These are phyloP conservation scores for Cyclotella sp. DNA, from an alignment of 108 stramenopile species.

Conservation along the genomic window DNA sequence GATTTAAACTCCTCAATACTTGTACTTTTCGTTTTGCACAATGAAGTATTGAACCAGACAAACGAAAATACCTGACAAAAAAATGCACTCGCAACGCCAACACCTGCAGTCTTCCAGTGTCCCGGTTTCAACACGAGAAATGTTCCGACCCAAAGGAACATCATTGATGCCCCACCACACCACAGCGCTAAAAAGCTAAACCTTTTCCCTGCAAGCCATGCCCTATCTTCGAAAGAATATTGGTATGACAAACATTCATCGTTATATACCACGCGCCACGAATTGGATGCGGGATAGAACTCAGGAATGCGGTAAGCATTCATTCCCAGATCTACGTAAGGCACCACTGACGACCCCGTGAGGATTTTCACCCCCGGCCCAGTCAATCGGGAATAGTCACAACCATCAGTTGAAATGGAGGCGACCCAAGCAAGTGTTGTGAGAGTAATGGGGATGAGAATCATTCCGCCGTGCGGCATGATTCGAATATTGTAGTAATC, in stretches of 20 bases:
- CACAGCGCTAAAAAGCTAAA: constrained; percentile 34
- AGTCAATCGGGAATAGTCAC: constrained; percentile 40
- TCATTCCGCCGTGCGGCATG: constrained; percentile 50
- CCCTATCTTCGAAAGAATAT: constrained; percentile 23
- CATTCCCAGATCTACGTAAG: constrained; percentile 42
- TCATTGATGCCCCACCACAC: constrained; percentile 36
- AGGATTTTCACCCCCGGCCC: constrained; percentile 47
- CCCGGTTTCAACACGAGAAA: constrained; percentile 28
- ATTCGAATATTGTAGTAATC: constrained; percentile 33
- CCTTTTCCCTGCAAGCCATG: constrained; percentile 42
- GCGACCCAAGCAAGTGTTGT: constrained; percentile 38
- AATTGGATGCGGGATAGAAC: constrained; percentile 38
- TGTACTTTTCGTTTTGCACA: constrained; percentile 39
- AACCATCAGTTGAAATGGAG: constrained; percentile 47
- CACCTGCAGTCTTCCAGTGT: constrained; percentile 37
- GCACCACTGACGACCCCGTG: constrained; percentile 38
- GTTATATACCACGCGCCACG: constrained; percentile 41
- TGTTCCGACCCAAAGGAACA: constrained; percentile 49
- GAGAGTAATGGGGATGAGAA: constrained; percentile 40
- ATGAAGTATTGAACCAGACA: constrained; percentile 42
- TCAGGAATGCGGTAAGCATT: constrained; percentile 46
- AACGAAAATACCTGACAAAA: constrained; percentile 35
- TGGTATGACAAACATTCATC: constrained; percentile 29
- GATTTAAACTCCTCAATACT: constrained; percentile 33
- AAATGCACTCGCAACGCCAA: constrained; percentile 23